Conservation (phyloP, 768 basidiomycete species). For the Auricularia sp. region DNA sequence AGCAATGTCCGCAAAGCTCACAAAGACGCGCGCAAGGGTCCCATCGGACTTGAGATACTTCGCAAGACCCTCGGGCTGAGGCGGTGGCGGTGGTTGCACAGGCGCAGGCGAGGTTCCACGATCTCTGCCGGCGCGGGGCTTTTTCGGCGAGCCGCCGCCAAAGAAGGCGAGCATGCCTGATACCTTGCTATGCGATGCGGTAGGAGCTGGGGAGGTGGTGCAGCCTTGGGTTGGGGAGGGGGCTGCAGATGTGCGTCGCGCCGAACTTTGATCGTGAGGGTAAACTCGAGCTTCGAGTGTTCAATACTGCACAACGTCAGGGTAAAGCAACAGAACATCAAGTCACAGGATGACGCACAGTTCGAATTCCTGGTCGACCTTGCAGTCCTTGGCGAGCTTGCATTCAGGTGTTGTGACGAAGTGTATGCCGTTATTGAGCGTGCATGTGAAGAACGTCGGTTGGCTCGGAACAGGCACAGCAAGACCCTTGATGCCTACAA, state of each 20-base stretch:
- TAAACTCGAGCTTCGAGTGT: constrained; percentile 92
- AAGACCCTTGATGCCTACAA: constrained; percentile 64
- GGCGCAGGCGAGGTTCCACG: constrained; percentile 28
- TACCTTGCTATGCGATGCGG: constrained; percentile 34
- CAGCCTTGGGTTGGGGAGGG: constrained; percentile 31
- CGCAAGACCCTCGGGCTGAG: constrained; percentile 52
- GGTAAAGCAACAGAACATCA: not conserved
- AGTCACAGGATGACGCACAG: constrained; percentile 40
- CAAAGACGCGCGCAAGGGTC: constrained; percentile 78
- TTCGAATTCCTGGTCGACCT: constrained; percentile 84
- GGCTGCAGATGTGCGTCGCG: constrained; percentile 71
- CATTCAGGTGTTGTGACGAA: constrained; percentile 84
- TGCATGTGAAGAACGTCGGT: constrained; percentile 67
- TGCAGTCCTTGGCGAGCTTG: constrained; percentile 43
- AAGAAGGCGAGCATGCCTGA: constrained; percentile 67
- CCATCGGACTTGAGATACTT: constrained; percentile 76
- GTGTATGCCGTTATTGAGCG: constrained; percentile 93
- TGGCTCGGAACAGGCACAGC: constrained; percentile 71
- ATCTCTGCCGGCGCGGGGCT: constrained; percentile 25
- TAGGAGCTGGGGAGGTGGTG: constrained; percentile 35
- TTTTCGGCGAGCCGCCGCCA: constrained; percentile 42
- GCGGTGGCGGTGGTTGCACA: constrained; percentile 21
- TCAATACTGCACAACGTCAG: constrained; percentile 49
- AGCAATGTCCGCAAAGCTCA: constrained; percentile 83
- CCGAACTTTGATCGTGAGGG: constrained; percentile 76